Base-by-base conservation (phyloP, 2,329 filamentous ascomycete genomes). In the Clonostachys sp. region DNA sequence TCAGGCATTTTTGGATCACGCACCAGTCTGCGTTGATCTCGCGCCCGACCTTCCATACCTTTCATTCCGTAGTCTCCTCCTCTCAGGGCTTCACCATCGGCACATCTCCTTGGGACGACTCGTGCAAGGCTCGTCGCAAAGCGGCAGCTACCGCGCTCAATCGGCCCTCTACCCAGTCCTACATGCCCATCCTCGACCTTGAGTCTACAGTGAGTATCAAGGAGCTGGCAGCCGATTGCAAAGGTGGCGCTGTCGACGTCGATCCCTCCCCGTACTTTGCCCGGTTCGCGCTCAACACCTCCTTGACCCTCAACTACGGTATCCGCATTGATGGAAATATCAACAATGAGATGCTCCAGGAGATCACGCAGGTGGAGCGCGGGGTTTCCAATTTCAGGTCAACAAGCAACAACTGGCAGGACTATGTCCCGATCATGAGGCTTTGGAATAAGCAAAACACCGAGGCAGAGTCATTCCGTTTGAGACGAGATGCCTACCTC, bases 341-440 rank as follows among this genome's bases (percentile, higher is more conserved):
- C 42, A 74, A 89, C 49, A 79, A 86, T 52, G 70, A 77, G 38
- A 70, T 91, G 8, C 72, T 92, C 6, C 72, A 80, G 17, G 89
- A 92, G 60, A 91, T 94, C 48, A 81, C 83, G 0, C 74, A 83
- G 42, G 87, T 92, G 4, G 89, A 92, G 62, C 77, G 87, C 33
- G 83, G 82, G 6, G 83, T 94, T 20, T 86, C 83, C 46, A 88
- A 88, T 56, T 86, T 91, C 59, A 72, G 89, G 43, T 87, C 81
- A 24, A 92, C 87, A 1, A 89, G 84, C 56, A 89, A 91, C 60
- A 92, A 92, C 61, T 89, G 86, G 81, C 86, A 89, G 58, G 89
- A 94, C 58, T 92, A 92, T 55, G 80, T 94, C n/a, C 87, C 89
- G 0, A 57, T 91, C 6, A 61, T 94, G 50, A 76, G 89, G 30